Evolutionary conservation across 495 filamentous ascomycete genomes (phyloP).

Genomic region (Baudoinia panamericana): DNA sequence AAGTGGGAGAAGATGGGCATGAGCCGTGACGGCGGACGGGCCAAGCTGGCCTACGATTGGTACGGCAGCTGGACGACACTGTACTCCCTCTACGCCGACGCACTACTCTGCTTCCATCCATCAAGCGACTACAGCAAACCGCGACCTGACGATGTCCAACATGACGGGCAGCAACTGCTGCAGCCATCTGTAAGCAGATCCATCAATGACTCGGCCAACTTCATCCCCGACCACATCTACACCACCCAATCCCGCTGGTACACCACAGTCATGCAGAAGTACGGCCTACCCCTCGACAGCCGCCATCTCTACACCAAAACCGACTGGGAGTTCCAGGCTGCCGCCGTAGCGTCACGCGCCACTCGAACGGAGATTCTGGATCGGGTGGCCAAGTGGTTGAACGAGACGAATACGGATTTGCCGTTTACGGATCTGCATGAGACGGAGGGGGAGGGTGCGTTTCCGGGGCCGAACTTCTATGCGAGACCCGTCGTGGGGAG

Average conservation of each 20-base stretch:
- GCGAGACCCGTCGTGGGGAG: constrained; percentile 33
- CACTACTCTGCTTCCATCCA: constrained; percentile 32
- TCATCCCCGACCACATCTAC: constrained; percentile 33
- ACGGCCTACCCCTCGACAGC: constrained; percentile 33
- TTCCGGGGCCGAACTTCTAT: constrained; percentile 28
- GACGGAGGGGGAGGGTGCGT: constrained; percentile 31
- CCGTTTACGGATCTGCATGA: constrained; percentile 32
- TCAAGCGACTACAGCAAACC: constrained; percentile 13
- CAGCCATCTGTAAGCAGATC: background rate
- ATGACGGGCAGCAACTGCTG: constrained; percentile 2
- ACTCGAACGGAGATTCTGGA: constrained; percentile 27
- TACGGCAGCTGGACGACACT: constrained; percentile 85
- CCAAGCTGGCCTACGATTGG: constrained; percentile 88
- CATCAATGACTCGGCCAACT: constrained; percentile 17
- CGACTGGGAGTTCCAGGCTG: constrained; percentile 34
- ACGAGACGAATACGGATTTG: constrained; percentile 30
- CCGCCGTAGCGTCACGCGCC: constrained; percentile 25
- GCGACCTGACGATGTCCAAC: background rate
- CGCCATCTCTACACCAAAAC: constrained; percentile 34
- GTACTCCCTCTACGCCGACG: constrained; percentile 33
- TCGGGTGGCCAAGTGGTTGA: constrained; percentile 30
- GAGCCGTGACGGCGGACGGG: constrained; percentile 67
- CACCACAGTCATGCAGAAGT: constrained; percentile 29
- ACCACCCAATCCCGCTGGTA: constrained; percentile 30
- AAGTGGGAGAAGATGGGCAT: constrained; percentile 77